A percentile compares a stretch with the other conserved stretches of the same genome.
Evolutionary conservation across 139 green algal species (phyloP).

Genomic region (Desmodesmus armatus): DNA sequence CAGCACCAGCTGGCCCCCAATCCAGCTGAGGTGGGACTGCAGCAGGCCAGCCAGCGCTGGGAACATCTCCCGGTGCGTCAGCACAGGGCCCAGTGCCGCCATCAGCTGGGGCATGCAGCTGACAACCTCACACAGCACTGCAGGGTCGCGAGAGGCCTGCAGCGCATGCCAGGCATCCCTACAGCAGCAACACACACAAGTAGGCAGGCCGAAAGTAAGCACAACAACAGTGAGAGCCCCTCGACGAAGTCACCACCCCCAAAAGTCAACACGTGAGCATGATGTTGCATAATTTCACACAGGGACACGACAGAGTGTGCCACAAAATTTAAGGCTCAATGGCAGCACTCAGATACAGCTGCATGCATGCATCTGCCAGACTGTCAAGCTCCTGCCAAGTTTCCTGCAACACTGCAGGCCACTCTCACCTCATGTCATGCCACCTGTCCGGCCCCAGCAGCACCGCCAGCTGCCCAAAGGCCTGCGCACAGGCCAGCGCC

Average conservation of each 20-base stretch:
- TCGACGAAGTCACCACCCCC: no score
- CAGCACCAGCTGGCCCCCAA: conserved; percentile 42
- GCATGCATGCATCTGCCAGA: no score
- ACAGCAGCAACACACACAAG: no score
- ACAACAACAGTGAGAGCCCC: no score
- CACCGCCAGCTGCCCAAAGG: conserved; percentile 53
- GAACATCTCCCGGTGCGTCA: conserved; percentile 43
- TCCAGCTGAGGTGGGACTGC: conserved; percentile 40
- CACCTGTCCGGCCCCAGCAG: conserved; percentile 48
- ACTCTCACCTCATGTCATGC: conserved; percentile 45
- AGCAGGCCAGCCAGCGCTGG: conserved; percentile 43
- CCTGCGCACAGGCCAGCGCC: conserved; percentile 54
- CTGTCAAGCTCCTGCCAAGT: no score
- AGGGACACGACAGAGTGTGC: no score
- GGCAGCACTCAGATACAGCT: no score
- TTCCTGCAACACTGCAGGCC: no score
- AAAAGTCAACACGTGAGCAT: no score
- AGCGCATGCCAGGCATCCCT: conserved; percentile 37
- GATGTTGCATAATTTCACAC: no score
- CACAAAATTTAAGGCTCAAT: no score
- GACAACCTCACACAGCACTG: conserved; percentile 44
- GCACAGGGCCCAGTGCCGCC: conserved; percentile 13
- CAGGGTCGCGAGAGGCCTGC: conserved; percentile 42
- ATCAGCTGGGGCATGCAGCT: conserved; percentile 47
- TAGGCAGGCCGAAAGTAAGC: no score